Percentiles rank a stretch among this genome's conserved stretches.
phyloP scores from a whole-genome alignment of 306 rosid genomes.

The Ormosia emarginata region DNA sequence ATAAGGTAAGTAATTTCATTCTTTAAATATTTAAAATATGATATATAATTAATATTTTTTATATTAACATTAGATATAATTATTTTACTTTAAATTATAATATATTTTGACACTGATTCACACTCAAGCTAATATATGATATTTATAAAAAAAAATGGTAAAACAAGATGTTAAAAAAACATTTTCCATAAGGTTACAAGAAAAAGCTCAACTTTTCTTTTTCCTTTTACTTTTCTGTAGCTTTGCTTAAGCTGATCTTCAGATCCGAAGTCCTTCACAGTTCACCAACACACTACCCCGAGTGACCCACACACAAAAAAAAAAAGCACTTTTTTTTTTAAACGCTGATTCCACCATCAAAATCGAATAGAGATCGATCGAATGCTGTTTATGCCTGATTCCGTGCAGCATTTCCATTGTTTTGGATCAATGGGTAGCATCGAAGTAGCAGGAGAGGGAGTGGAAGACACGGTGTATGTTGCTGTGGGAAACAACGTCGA shows the following conservation, averaged over 20 bases:
- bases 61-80: no score
- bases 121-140: no score
- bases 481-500: conserved; percentile 63
- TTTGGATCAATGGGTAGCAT: conserved; percentile 57
- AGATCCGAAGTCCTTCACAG: not conserved
- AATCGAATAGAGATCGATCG: not conserved
- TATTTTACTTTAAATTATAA: no score
- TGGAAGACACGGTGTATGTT: conserved; percentile 54
- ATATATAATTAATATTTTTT: no score
- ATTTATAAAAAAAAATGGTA: no score
- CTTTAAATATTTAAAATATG: no score
- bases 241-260: not conserved
- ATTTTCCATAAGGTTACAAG: no score
- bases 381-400: not conserved
- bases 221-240: no score
- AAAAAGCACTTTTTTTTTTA: not conserved
- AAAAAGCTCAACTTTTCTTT: no score
- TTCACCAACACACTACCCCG: conserved; percentile 20
- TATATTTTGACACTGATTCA: no score
- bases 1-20: no score
- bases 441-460: conserved; percentile 22
- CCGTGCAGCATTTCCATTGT: not conserved
- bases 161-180: no score
- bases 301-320: conserved; percentile 9
- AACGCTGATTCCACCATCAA: conserved; percentile 1